A percentile compares a stretch with the other conserved stretches of the same genome.
Conservation (phyloP, 176 grass and related monocot genomes). For the Oryza nivara region DNA sequence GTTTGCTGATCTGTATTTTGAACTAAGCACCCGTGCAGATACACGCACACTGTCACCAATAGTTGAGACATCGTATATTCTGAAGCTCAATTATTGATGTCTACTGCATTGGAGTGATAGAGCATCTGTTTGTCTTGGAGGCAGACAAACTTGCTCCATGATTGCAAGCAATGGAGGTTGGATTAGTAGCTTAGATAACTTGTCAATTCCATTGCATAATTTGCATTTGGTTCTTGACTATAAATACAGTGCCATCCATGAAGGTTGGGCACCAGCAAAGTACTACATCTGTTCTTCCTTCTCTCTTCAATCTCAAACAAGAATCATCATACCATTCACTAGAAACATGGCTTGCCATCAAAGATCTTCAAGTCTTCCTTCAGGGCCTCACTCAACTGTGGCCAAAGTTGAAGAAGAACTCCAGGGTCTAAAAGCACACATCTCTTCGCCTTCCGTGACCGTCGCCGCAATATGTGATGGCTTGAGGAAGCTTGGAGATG, state of each 20-base stretch:
- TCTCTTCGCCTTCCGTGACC: conserved; percentile 21
- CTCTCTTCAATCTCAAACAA: conserved; percentile 23
- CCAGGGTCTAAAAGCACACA: conserved; percentile 1
- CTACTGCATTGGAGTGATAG: conserved; percentile 13
- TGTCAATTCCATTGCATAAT: neutral
- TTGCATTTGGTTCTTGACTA: conserved; percentile 22
- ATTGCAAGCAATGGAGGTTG: conserved; percentile 15
- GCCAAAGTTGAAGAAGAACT: conserved; percentile 48
- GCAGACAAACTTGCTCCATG: conserved; percentile 1
- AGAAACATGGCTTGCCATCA: conserved; percentile 54
- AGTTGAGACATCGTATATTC: conserved; percentile 7
- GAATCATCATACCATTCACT: neutral
- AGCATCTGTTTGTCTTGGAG: conserved; percentile 12
- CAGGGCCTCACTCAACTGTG: conserved; percentile 7
- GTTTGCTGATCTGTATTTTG: neutral
- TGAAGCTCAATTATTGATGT: conserved; percentile 27
- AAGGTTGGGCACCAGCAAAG: conserved; percentile 26
- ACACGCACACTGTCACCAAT: conserved; percentile 5
- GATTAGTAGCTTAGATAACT: neutral
- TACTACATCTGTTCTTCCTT: neutral
- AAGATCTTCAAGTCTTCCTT: conserved; percentile 55
- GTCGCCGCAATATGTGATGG: conserved; percentile 3
- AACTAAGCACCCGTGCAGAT: conserved; percentile 17
- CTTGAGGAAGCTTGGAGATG: conserved; percentile 22
- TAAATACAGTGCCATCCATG: conserved; percentile 24